phyloP scores from a whole-genome alignment of 1,139 yeast species.

The Protomyces lactucae-debilis region DNA sequence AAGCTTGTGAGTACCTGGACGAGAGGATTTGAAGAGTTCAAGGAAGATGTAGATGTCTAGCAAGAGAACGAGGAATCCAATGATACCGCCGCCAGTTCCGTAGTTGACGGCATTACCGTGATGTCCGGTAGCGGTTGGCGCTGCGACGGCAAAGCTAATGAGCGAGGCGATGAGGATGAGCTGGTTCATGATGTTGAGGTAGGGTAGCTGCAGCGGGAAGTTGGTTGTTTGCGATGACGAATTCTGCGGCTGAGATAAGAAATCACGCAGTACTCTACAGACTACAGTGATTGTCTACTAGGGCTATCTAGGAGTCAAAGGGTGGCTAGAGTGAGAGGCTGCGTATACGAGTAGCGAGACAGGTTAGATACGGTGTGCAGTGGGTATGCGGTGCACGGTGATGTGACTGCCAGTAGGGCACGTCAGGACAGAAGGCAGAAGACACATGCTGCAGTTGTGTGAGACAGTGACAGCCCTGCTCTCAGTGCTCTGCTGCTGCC shows the following conservation, averaged over 20 bases:
- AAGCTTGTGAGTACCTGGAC: conserved; percentile 18
- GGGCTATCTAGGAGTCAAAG: too few relatives aligned
- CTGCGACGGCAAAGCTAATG: conserved; percentile 9
- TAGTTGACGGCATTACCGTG: conserved; percentile 24
- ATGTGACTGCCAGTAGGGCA: too few relatives aligned
- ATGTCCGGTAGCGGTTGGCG: conserved; percentile 7
- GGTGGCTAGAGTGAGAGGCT: too few relatives aligned
- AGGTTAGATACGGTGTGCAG: too few relatives aligned
- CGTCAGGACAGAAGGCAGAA: too few relatives aligned
- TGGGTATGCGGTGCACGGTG: too few relatives aligned
- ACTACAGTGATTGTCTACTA: too few relatives aligned
- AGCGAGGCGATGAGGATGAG: conserved; percentile 12
- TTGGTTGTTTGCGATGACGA: neutral
- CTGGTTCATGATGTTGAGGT: conserved; percentile 5
- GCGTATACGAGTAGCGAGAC: too few relatives aligned
- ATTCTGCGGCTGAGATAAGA: neutral
- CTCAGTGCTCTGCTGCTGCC: too few relatives aligned
- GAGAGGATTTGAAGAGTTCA: conserved; percentile 25
- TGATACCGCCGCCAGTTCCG: conserved; percentile 24
- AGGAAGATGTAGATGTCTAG: conserved; percentile 26
- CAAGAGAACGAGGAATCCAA: conserved; percentile 23
- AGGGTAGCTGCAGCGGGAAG: neutral
- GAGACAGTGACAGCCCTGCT: too few relatives aligned
- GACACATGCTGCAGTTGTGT: too few relatives aligned
- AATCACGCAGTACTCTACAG: too few relatives aligned